Conservation (phyloP, 2,329 filamentous ascomycete genomes). For the Apiospora koreana region DNA sequence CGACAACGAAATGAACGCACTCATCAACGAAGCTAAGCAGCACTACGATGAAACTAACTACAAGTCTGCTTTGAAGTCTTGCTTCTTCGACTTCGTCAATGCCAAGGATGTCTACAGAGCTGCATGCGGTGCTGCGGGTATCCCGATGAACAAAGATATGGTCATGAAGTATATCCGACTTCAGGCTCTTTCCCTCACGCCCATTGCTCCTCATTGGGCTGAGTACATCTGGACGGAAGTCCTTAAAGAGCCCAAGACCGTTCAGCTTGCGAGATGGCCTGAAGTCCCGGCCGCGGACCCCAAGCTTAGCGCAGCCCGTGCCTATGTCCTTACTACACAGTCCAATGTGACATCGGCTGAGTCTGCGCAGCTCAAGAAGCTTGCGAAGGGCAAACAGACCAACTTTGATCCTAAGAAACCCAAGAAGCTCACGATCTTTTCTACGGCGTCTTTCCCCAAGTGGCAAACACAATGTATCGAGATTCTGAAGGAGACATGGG, state of each 20-base stretch:
- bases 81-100: slow-evolving; percentile 86
- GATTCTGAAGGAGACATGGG: slow-evolving; percentile 71
- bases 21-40: slow-evolving; percentile 76
- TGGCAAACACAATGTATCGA: slow-evolving; percentile 95
- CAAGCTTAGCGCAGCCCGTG: slow-evolving; percentile 72
- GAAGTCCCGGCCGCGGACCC: slow-evolving; percentile 65
- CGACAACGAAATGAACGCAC: slow-evolving; percentile 85
- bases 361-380: slow-evolving; percentile 79
- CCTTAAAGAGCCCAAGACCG: slow-evolving; percentile 71
- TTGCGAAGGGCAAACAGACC: slow-evolving; percentile 86
- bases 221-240: slow-evolving; percentile 95
- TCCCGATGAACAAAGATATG: slow-evolving; percentile 85
- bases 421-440: slow-evolving; percentile 88
- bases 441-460: slow-evolving; percentile 75
- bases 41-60: slow-evolving; percentile 82
- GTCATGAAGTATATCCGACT: slow-evolving; percentile 81
- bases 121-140: slow-evolving; percentile 71
- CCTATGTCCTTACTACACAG: slow-evolving; percentile 74
- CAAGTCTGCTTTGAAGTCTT: slow-evolving; percentile 83
- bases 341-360: slow-evolving; percentile 87
- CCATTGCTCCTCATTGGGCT: slow-evolving; percentile 89
- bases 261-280: slow-evolving; percentile 81
- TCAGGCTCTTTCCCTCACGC: slow-evolving; percentile 78
- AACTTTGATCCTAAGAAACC: slow-evolving; percentile 87
- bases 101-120: slow-evolving; percentile 92